phyloP scores from a whole-genome alignment of 345 rosid genomes.

The Salix udensis region DNA sequence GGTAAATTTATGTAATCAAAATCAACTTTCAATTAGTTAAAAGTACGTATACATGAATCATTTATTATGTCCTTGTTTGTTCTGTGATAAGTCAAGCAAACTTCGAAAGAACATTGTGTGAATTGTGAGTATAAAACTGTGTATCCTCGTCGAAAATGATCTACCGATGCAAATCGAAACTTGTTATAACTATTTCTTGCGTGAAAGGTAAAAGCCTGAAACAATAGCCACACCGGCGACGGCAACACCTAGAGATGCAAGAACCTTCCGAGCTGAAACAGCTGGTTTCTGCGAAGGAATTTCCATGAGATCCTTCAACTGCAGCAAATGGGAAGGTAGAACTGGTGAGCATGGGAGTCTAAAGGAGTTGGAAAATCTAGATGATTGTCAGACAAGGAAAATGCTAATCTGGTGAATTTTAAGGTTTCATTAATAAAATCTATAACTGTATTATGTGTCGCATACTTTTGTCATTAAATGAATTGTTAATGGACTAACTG shows the following conservation, averaged over 20 bases:
- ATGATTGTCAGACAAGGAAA: neutral
- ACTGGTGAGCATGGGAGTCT: neutral
- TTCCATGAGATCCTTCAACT: conserved; percentile 68
- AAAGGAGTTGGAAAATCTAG: neutral
- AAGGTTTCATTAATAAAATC: neutral
- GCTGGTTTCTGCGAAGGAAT: conserved; percentile 48
- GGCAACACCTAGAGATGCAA: conserved; percentile 61
- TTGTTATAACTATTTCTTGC: conserved; percentile 41
- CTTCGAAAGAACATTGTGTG: neutral
- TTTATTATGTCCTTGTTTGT: neutral
- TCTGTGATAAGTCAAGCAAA: neutral
- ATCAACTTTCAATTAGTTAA: neutral
- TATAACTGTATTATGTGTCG: neutral
- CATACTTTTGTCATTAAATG: neutral
- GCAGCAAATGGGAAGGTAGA: conserved; percentile 12
- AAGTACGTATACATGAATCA: neutral
- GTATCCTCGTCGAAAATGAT: neutral
- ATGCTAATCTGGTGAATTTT: neutral
- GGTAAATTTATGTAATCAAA: neutral
- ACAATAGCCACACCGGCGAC: conserved; percentile 69
- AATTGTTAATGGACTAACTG: neutral
- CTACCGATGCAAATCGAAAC: neutral
- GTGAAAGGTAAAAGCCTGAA: conserved; percentile 55
- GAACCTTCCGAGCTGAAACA: conserved; percentile 44
- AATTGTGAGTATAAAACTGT: neutral